Conservation (phyloP, 2,329 filamentous ascomycete species). For the Parafenestella ontariensis region DNA sequence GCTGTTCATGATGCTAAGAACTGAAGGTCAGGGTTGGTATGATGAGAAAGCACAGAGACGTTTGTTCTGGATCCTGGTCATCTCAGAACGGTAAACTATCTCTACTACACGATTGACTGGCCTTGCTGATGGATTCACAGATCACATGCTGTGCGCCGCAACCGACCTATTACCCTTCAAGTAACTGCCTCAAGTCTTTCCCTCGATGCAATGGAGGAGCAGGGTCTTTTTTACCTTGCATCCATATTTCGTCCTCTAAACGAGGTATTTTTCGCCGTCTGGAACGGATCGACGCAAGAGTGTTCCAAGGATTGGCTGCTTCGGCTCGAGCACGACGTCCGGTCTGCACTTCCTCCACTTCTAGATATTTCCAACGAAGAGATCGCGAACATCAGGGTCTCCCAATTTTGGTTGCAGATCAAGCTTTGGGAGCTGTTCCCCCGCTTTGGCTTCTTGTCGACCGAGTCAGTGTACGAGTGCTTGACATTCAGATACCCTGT, state of each 20-base stretch:
- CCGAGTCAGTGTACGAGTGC: slow-evolving; percentile 56
- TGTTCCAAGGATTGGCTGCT: slow-evolving; percentile 65
- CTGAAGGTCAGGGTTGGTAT: slow-evolving; percentile 18
- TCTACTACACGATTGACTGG: too few species aligned
- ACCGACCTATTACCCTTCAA: slow-evolving; percentile 73
- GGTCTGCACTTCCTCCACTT: slow-evolving; percentile 61
- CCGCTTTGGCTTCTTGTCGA: slow-evolving; percentile 61
- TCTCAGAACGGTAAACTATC: slow-evolving; percentile 33
- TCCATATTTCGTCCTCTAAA: slow-evolving; percentile 72
- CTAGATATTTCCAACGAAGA: slow-evolving; percentile 61
- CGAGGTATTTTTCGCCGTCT: slow-evolving; percentile 67
- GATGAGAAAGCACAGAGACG: slow-evolving; percentile 13
- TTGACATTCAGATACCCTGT: slow-evolving; percentile 70
- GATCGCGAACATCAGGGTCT: slow-evolving; percentile 63
- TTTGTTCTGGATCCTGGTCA: slow-evolving; percentile 34
- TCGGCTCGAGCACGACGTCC: slow-evolving; percentile 68
- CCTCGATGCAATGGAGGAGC: slow-evolving; percentile 66
- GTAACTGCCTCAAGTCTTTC: slow-evolving; percentile 72
- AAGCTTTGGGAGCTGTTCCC: slow-evolving; percentile 68
- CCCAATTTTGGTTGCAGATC: slow-evolving; percentile 71
- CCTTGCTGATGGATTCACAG: slow-evolving; percentile 42
- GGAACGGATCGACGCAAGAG: slow-evolving; percentile 69
- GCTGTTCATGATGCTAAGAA: slow-evolving; percentile 51
- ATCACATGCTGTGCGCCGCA: slow-evolving; percentile 74
- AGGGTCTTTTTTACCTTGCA: slow-evolving; percentile 63